These are phyloP conservation scores for Narthecium ossifragum DNA, from an alignment of 106 monocot species.

Conservation along the genomic window DNA sequence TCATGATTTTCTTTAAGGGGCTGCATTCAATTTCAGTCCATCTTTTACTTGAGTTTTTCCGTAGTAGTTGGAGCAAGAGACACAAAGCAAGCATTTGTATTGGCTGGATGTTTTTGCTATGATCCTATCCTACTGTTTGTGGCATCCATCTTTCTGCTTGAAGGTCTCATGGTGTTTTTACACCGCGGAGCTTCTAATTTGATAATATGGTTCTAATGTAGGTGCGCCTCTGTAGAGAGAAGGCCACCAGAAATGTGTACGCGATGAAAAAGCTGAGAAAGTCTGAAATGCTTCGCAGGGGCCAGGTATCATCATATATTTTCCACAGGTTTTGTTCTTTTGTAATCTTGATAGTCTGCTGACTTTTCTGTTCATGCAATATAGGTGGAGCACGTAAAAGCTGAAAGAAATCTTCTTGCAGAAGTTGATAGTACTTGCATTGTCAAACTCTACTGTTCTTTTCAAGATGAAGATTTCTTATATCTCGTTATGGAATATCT, in stretches of 20 bases:
- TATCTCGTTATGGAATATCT: constrained; percentile 64
- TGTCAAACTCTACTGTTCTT: constrained; percentile 30
- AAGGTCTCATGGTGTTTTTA: too few relatives aligned
- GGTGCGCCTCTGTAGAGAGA: constrained; percentile 47
- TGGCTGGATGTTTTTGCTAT: too few relatives aligned
- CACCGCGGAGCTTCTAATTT: too few relatives aligned
- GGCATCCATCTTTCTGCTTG: too few relatives aligned
- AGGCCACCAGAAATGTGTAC: constrained; percentile 11
- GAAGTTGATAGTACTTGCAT: constrained; percentile 34
- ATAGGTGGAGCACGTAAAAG: constrained; percentile 59
- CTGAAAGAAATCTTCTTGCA: constrained; percentile 55
- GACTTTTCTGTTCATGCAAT: not conserved
- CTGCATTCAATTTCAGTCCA: not conserved
- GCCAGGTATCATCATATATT: constrained; percentile 26
- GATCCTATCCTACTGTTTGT: too few relatives aligned
- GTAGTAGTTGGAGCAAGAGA: too few relatives aligned
- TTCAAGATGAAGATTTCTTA: constrained; percentile 36
- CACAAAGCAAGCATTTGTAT: too few relatives aligned
- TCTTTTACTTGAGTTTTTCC: too few relatives aligned
- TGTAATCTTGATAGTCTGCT: constrained; percentile 9
- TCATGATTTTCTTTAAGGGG: not conserved
- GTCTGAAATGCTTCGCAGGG: constrained; percentile 55
- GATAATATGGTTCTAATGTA: constrained; percentile 6
- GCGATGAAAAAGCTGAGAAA: constrained; percentile 25
- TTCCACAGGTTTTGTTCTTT: constrained; percentile 1